Evolutionary conservation across 78 protist species (phyloP), one percentile per base, ranked within the genome.

Genomic region (Guillardia theta): DNA sequence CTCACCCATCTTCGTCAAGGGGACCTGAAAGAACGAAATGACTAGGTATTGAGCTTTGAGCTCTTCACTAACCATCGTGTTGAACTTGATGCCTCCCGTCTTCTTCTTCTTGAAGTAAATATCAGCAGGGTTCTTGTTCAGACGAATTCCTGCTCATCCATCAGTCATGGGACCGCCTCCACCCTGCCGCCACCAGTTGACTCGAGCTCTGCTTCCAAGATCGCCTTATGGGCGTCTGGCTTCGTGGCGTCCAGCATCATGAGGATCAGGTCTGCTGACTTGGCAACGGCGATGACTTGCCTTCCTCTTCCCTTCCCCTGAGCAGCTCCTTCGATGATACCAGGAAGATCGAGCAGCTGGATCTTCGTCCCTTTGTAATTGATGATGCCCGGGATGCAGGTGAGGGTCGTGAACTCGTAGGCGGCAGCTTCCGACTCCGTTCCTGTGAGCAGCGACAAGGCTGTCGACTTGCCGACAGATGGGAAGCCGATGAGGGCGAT

Each of bases 401-500:
- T 96, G 45, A 98, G 96, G 22, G 99, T 98, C 30, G 98, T 97
- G 95, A 97, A 98, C 80, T 97, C 99, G 93, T 97, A 97, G 15
- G 95, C 30, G 5, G 97, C 98, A 24, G 93, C 87, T 22, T 77
- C 97, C 1, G 98, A 96, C 76, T 94, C 48, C 8, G 98, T 96
- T 39, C 64, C 93, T 4, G 99, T 98, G 46, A 97, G 64, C 45
- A 6, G 92, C 43, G 48, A 8, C 54, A 98, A 95, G 19, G 95
- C 33, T 1, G 97, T 95, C 0, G 96, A 92, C 92, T 96, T 95
- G 12, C 98, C 98, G 30, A 96, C 99, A 21, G 98, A 96, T 2
- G 99, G 99, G 43, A 98, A 98, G 45, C 99, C 99, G 0, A 98
- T 78, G 0, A 98, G 27, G 22, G 97, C 98, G 0, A 97, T 95